phyloP scores from a whole-genome alignment of 768 basidiomycete genomes.

The Pisolithus tinctorius region DNA sequence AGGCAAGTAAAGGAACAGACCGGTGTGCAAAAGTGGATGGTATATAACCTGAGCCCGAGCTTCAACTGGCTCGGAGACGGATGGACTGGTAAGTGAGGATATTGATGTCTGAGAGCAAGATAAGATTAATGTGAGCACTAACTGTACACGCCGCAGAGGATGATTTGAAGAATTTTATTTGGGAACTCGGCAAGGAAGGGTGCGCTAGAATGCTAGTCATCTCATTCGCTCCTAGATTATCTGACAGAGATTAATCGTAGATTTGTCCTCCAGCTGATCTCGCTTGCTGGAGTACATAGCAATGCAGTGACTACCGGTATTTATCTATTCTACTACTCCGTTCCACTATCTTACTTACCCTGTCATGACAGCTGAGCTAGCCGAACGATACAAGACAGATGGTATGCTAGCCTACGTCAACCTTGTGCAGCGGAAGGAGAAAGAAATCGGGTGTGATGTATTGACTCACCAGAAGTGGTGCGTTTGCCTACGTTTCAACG shows the following conservation, averaged over 20 bases:
- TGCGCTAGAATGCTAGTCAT: slow-evolving; percentile 22
- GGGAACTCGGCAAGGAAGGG: slow-evolving; percentile 89
- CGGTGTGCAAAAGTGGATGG: slow-evolving; percentile 66
- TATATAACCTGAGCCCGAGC: slow-evolving; percentile 90
- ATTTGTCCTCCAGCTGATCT: slow-evolving; percentile 85
- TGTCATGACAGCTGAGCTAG: slow-evolving; percentile 57
- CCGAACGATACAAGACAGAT: slow-evolving; percentile 72
- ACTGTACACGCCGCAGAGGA: slow-evolving; percentile 35
- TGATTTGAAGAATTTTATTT: slow-evolving; percentile 78
- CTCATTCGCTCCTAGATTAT: background rate
- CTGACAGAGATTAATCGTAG: slow-evolving; percentile 30
- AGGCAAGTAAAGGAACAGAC: slow-evolving; percentile 62
- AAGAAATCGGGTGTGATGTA: slow-evolving; percentile 83
- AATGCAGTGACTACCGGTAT: slow-evolving; percentile 71
- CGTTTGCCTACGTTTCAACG: slow-evolving; percentile 11
- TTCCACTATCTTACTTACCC: background rate
- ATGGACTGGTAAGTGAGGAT: slow-evolving; percentile 46
- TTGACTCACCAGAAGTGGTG: slow-evolving; percentile 93
- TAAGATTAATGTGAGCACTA: background rate
- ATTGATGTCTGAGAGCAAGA: no score
- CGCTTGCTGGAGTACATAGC: slow-evolving; percentile 84
- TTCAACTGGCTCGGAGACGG: slow-evolving; percentile 90
- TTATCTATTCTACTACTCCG: slow-evolving; percentile 8
- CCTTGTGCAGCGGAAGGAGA: slow-evolving; percentile 82
- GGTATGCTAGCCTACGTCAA: slow-evolving; percentile 93